Evolutionary conservation across 805 yeast genomes (phyloP), one percentile per base, ranked within the genome.

Genomic region (Lachancea sp.): DNA sequence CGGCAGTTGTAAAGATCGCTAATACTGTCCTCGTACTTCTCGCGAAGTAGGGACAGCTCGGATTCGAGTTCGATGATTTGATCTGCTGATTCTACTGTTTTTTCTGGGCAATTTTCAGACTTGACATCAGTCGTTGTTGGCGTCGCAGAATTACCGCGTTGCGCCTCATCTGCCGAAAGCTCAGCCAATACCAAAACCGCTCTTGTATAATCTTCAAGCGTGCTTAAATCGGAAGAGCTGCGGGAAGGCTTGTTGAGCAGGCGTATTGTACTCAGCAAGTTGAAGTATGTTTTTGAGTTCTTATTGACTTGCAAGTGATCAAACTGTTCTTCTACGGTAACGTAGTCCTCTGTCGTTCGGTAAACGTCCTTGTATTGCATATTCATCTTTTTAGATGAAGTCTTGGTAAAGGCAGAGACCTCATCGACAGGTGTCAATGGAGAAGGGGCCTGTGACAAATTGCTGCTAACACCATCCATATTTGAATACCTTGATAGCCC

Each of bases 381-480:
- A 19, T 18, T 20, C 9, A 20, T 43, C 15, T 15, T n/a, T 15
- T 17, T 29, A 10, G 38, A n/a, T 12, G 19, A 19, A 15, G 26
- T 30, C 17, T 37, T 46, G 31, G 32, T 38, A 38, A 32, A 41
- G 3, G 18, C 19, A 9, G 31, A 13, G 8, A 17, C n/a, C 16
- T 43, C 46, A 5, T 43, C 46, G 6, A 43, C 34, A 3, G 46
- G 46, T 7, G 46, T 43, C n/a, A 38, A 33, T 3, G 46, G 46
- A 10, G 45, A 42, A 13, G 41, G 20, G 29, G 36, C 13, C 4
- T 29, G 36, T 12, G 33, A 25, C 25, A 18, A 16, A 13, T 7
- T n/a, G 5, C 13, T 31, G 20, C 32, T n/a, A 9, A 12, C 16
- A 6, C 31, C 17, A 19, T 32, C 35, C 35, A 15, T 4, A 11